A percentile compares a stretch with the other conserved stretches of the same genome.
Evolutionary conservation across 345 rosid species (phyloP).

Genomic region (Eucalyptus virginea): DNA sequence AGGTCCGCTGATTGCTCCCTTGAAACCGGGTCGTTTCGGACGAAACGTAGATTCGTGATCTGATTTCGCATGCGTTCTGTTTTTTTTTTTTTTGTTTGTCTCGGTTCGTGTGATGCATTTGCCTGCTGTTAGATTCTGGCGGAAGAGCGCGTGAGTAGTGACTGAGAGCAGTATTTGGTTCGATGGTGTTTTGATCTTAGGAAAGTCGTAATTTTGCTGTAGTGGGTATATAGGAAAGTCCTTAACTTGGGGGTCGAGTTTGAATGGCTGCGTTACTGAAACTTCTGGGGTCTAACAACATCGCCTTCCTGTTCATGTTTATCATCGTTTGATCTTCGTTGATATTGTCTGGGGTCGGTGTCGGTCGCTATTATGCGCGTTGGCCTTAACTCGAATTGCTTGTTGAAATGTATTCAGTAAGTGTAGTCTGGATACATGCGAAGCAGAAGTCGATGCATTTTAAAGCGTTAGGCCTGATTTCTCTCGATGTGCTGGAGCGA

Average conservation of each 20-base stretch:
- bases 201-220: not conserved
- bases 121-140: not conserved
- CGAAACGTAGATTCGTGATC: not conserved
- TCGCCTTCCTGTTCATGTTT: not conserved
- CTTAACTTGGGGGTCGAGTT: not conserved
- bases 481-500: not conserved
- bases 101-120: not conserved
- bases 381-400: not conserved
- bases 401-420: not conserved
- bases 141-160: not conserved
- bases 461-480: not conserved
- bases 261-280: not conserved
- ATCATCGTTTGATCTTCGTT: not conserved
- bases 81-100: not conserved
- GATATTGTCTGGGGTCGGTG: not conserved
- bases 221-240: not conserved
- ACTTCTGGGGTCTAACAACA: not conserved
- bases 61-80: not conserved
- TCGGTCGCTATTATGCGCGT: not conserved
- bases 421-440: not conserved
- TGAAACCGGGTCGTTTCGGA: not conserved
- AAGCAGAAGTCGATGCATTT: not conserved
- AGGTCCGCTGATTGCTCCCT: conserved; percentile 17
- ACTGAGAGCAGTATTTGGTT: not conserved
- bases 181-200: not conserved